phyloP scores from a whole-genome alignment of 2,329 filamentous ascomycete species.

The Arthrobotrys pseudoclavata region DNA sequence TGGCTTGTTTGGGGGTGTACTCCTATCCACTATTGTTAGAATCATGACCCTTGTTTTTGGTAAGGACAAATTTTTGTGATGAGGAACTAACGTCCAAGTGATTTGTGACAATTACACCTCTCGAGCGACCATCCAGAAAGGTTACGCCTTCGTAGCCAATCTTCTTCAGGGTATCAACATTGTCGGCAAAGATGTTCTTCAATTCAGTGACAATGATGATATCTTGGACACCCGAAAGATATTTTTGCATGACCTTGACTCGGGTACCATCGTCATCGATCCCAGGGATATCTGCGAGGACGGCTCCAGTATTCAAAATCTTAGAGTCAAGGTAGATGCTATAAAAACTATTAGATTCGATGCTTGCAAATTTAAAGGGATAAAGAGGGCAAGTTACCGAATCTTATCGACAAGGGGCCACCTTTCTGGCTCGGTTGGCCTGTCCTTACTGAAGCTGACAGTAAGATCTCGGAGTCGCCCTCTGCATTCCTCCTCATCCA shows the following conservation, averaged over 20 bases:
- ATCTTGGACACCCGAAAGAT: constrained; percentile 29
- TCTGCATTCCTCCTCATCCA: not conserved
- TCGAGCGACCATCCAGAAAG: constrained; percentile 11
- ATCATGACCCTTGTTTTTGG: not conserved
- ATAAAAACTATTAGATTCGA: not conserved
- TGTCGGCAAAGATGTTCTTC: not conserved
- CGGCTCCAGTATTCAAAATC: constrained; percentile 30
- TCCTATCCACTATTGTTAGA: constrained; percentile 1
- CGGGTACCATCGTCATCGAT: constrained; percentile 23
- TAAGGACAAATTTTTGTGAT: not conserved
- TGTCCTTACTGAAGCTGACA: not conserved
- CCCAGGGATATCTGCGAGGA: constrained; percentile 51
- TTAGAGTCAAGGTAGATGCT: constrained; percentile 42
- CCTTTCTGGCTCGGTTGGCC: constrained; percentile 5
- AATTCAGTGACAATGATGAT: constrained; percentile 32
- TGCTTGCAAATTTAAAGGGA: not conserved
- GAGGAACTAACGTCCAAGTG: constrained; percentile 16
- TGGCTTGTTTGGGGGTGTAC: not conserved
- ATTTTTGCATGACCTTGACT: constrained; percentile 16
- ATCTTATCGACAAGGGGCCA: constrained; percentile 26
- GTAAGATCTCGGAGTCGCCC: not conserved
- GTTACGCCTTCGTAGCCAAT: constrained; percentile 39
- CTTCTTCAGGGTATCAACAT: not conserved
- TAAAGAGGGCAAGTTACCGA: constrained; percentile 9
- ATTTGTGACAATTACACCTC: constrained; percentile 28